Evolutionary conservation across 2,329 filamentous ascomycete genomes (phyloP).

Genomic region (Cordyceps fumosorosea): DNA sequence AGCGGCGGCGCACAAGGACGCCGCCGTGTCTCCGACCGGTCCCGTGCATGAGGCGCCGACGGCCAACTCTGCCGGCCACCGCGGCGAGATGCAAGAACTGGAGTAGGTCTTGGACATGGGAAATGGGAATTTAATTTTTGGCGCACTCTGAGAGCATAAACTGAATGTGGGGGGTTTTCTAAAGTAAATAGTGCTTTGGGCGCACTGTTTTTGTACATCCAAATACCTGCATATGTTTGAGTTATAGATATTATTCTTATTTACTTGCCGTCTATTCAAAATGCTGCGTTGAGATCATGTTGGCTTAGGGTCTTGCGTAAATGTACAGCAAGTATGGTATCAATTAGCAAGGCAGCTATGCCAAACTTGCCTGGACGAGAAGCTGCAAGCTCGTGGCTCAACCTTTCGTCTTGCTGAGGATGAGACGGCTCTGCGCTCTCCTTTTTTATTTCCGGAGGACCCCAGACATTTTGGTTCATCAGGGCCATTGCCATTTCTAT

Average conservation of each 20-base stretch:
- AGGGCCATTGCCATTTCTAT: no score
- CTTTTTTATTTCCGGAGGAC: no score
- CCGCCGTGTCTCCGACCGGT: background rate
- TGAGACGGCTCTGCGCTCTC: no score
- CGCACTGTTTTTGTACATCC: background rate
- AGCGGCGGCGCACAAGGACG: background rate
- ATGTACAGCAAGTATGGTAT: no score
- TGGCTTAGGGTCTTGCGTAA: no score
- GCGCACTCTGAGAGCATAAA: background rate
- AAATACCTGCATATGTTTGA: background rate
- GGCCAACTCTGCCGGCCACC: slow-evolving; percentile 5
- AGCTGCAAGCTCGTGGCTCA: no score
- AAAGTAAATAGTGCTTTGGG: background rate
- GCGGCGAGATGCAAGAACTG: slow-evolving; percentile 12
- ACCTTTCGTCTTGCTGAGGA: no score
- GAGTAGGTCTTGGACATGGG: background rate
- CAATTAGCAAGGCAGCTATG: no score
- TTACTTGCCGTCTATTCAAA: background rate
- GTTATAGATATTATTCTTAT: background rate
- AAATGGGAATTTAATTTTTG: background rate
- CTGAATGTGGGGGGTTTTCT: background rate
- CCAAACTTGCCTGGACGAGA: no score
- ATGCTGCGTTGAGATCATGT: background rate
- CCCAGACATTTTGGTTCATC: no score
- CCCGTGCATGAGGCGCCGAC: slow-evolving; percentile 7